Evolutionary conservation across 1,284 basidiomycete species (phyloP).

Genomic region (Trametes hirsuta): DNA sequence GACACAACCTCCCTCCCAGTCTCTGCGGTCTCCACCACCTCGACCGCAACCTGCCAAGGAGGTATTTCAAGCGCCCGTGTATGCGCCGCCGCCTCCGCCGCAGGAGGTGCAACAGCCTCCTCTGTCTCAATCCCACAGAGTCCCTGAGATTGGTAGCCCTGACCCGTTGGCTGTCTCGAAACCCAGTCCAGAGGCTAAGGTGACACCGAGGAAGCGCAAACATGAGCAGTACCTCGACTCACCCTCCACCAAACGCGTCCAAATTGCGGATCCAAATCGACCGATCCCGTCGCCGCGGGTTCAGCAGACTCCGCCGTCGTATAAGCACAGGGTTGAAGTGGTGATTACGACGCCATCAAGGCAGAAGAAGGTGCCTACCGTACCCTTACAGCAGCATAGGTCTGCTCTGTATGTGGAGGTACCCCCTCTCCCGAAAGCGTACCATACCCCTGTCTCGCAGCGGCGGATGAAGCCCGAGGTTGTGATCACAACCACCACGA

Average conservation of each 20-base stretch:
- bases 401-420: conserved; percentile 62
- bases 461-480: conserved; percentile 21
- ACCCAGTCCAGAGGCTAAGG: conserved; percentile 23
- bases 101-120: not conserved
- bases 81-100: not conserved
- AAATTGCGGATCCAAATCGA: conserved; percentile 17
- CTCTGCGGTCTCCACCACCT: not conserved
- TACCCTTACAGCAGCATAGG: conserved; percentile 29
- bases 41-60: not conserved
- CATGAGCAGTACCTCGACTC: conserved; percentile 43
- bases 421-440: conserved; percentile 48
- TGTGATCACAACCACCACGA: conserved; percentile 19
- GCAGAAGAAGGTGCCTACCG: conserved; percentile 17
- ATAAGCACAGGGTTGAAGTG: conserved; percentile 14
- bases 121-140: not conserved
- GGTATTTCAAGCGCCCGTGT: not conserved
- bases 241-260: conserved; percentile 38
- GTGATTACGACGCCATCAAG: conserved; percentile 18
- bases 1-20: not conserved
- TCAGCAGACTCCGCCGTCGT: conserved; percentile 5
- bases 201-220: conserved; percentile 58
- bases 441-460: conserved; percentile 48
- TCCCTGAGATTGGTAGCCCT: conserved; percentile 40
- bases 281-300: conserved; percentile 1
- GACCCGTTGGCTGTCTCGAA: conserved; percentile 51